Base-by-base conservation (phyloP, 1,284 basidiomycete genomes). In the Rhodotorula glutinis region DNA sequence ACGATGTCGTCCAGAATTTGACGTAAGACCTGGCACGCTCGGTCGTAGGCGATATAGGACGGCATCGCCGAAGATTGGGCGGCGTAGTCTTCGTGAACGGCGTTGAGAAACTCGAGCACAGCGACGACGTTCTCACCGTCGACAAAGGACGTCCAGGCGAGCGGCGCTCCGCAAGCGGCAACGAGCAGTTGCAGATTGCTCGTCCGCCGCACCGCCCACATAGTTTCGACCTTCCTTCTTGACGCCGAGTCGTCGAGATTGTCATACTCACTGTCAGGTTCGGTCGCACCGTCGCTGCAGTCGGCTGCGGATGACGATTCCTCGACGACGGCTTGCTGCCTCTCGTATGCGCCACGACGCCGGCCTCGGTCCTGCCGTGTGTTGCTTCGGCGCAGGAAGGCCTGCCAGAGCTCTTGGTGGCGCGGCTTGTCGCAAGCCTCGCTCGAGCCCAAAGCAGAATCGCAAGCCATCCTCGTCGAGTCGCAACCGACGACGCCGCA, bases 41-140 rank as follows among this genome's bases (percentile, higher is more conserved):
- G 61, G 52, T 70, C 68, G 56, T 70, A 70, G 23, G 68, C 68
- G 30, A 70, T 56, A 53, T 63, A 66, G 25, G 68, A 56, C 2
- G 68, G 68, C 52, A 66, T 60, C 5, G 49, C 8, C 25, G 1
- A 3, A 10, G 7, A 7, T 17, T 13, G 2, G 13, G 30, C 4
- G 9, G 25, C 23, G 19, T 49, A 33, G 10, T 40, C 33, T 1
- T 29, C 29, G 40, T 66, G 53, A 1, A 44, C 55, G 9, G 30
- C 25, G 2, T 54, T 17, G 52, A 71, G 66, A n/a, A 71, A 71
- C 8, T 21, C 17, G 25, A 68, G 29, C 10, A 71, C 58, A 5
- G 46, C 54, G 21, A 43, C 11, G 0, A 55, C 16, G 0, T 57
- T 23, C 41, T 71, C 69, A 27, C 53, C 51, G 4, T 41, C 29